Evolutionary conservation across 495 filamentous ascomycete species (phyloP).

Genomic region (Xylaria curta): DNA sequence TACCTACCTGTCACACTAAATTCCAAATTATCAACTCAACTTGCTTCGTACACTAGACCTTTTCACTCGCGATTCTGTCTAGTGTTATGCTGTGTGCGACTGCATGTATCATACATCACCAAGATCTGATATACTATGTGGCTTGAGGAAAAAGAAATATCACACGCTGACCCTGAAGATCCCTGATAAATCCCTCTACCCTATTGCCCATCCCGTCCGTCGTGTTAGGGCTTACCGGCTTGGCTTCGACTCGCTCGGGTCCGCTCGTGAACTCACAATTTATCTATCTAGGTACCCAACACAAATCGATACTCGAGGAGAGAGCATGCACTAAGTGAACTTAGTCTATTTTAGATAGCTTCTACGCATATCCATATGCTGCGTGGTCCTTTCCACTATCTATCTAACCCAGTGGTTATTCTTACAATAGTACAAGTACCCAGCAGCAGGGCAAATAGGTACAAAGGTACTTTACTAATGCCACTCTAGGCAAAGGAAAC

Average conservation of each 20-base stretch:
- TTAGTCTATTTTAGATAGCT: background rate
- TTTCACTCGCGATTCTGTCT: background rate
- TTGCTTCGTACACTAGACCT: background rate
- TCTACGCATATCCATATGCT: background rate
- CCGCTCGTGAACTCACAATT: background rate
- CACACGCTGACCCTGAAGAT: background rate
- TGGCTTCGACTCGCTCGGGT: background rate
- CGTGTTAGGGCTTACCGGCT: slow-evolving; percentile 5
- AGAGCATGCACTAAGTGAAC: background rate
- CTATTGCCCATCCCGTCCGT: background rate
- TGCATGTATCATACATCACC: background rate
- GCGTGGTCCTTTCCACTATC: background rate
- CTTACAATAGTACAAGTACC: background rate
- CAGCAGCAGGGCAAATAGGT: background rate
- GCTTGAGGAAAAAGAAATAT: background rate
- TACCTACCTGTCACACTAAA: background rate
- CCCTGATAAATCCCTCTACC: background rate
- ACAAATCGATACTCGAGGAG: background rate
- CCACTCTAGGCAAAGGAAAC: no score
- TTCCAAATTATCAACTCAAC: background rate
- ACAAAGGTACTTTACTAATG: background rate
- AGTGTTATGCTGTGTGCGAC: background rate
- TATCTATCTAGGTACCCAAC: background rate
- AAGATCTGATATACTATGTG: background rate
- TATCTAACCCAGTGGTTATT: background rate